Base-by-base conservation (phyloP, 305 asterid species). In the Rubia tinctorum region DNA sequence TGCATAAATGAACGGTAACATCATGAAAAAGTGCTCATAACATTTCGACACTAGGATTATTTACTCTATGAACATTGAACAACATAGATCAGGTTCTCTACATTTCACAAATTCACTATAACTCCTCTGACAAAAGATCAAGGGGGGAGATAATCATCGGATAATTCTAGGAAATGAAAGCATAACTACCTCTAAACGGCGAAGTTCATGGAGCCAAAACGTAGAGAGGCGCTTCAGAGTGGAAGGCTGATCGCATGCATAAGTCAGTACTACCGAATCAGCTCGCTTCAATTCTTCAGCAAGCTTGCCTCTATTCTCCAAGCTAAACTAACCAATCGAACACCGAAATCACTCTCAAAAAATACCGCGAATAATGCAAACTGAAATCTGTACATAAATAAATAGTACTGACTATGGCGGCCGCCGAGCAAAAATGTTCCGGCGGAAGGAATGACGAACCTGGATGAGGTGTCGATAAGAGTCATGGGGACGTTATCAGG, bases 211-310 rank as follows among this genome's bases (percentile, higher is more conserved):
- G 84, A 95, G 95, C 99, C 99, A 95, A 87, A 89, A 92, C 39
- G 97, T 82, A 77, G 86, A 84, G 76, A 95, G 88, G 73, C 98
- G 98, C 87, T 86, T 88, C 60, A 95, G 87, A 8, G 97, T 85
- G 68, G 88, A 74, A 71, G 91, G 96, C 82, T 92, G 98, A 83
- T 92, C 99, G 81, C 97, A 95, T 77, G 99, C 98, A 83, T 92
- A 91, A 30, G 99, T 91, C 86, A 95, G 45, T 74, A 95, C 96
- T 9, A 92, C 96, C 53, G 91, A 92, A 87, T 95, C 98, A 18
- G 96, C 96, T 67, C 96, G 92, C 91, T 90, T 95, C 89, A 95
- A 68, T 83, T 92, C 99, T 81, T 95, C 99, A 43, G 96, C 98
- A 59, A 95, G 90, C 81, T 79, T 86, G 53, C 94, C 98, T 82